Evolutionary conservation across 75 land plant species (phyloP).

Genomic region (Cryptomeria japonica): DNA sequence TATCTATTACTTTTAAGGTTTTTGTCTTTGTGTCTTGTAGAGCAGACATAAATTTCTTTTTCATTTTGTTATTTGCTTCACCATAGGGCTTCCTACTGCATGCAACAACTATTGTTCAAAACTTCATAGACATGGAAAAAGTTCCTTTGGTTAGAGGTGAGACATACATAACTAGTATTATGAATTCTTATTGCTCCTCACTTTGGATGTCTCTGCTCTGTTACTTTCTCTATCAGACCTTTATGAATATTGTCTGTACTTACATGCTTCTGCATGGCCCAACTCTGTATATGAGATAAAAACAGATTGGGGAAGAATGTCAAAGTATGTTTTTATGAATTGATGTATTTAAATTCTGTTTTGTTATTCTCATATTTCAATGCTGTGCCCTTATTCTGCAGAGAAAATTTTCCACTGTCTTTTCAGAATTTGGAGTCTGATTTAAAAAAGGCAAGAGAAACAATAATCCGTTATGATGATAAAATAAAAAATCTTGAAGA

Average conservation of each 20-base stretch:
- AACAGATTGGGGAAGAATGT: neutral
- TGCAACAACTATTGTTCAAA: neutral
- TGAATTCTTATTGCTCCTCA: neutral
- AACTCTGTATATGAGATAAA: neutral
- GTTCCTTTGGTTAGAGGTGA: neutral
- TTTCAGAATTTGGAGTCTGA: conserved; percentile 9
- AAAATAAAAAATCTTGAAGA: conserved; percentile 10
- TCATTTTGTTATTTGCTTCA: neutral
- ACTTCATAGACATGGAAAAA: neutral
- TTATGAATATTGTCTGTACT: neutral
- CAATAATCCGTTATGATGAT: neutral
- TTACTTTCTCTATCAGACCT: neutral
- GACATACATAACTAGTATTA: neutral
- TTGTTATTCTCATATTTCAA: neutral
- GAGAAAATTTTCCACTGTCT: conserved; percentile 1
- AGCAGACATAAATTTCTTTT: neutral
- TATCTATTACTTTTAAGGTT: neutral
- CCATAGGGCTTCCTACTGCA: neutral
- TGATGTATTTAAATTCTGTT: neutral
- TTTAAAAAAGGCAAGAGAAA: neutral
- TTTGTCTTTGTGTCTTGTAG: neutral
- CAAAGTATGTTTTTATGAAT: neutral
- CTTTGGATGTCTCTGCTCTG: neutral
- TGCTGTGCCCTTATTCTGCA: neutral
- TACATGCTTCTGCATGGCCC: neutral